These are phyloP conservation scores for Claviceps spartinae DNA, from an alignment of 2,329 filamentous ascomycete species.

Conservation along the genomic window DNA sequence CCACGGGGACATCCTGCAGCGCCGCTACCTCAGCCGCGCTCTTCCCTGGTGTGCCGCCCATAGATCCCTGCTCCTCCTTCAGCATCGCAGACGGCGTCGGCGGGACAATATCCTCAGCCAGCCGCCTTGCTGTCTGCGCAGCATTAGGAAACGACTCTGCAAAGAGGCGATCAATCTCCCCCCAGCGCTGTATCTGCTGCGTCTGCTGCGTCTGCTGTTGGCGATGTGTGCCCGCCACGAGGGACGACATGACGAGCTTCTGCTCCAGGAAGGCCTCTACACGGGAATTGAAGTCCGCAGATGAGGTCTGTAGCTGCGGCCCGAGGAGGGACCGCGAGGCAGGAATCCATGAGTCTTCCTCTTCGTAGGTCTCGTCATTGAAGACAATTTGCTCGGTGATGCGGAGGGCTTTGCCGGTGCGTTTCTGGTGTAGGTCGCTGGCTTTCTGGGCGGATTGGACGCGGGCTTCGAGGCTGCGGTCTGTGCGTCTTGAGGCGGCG, in stretches of 20 bases:
- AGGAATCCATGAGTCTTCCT: slow-evolving; percentile 49
- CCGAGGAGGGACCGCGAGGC: background rate
- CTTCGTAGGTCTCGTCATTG: slow-evolving; percentile 93
- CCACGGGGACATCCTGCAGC: background rate
- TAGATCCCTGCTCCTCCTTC: background rate
- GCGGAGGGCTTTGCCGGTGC: slow-evolving; percentile 68
- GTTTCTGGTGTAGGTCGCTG: slow-evolving; percentile 80
- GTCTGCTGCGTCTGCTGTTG: background rate
- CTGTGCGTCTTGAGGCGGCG: slow-evolving; percentile 74
- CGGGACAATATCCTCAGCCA: background rate
- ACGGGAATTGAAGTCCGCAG: background rate
- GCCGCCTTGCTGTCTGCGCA: background rate
- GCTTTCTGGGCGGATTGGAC: slow-evolving; percentile 78
- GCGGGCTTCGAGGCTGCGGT: slow-evolving; percentile 75
- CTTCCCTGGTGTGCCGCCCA: background rate
- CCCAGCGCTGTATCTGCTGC: background rate
- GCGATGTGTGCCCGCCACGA: background rate
- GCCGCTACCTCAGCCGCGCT: background rate
- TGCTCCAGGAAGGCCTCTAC: slow-evolving; percentile 1
- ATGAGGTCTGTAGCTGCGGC: background rate
- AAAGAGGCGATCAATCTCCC: background rate
- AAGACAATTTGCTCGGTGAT: slow-evolving; percentile 77
- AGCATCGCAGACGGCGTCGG: background rate
- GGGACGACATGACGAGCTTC: background rate
- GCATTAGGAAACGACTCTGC: slow-evolving; percentile 1